Conservation (phyloP, 2,329 filamentous ascomycete species). For the Stachybotrys chlorohalonatus region DNA sequence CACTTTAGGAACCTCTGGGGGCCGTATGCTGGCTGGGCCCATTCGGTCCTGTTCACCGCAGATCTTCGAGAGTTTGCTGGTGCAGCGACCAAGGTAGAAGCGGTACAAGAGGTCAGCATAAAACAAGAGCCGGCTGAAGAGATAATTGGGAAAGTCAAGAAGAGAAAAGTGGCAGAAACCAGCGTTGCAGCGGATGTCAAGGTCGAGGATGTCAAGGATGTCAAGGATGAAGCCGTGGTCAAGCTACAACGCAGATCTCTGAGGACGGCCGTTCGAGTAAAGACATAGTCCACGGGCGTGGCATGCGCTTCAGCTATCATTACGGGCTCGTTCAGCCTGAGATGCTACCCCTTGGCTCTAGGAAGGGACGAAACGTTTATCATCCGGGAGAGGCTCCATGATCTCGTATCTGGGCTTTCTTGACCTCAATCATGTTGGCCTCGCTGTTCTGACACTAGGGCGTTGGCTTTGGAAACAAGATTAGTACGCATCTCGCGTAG, state of each 20-base stretch:
- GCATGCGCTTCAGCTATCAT: no score
- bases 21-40: slow-evolving; percentile 90
- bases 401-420: no score
- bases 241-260: slow-evolving; percentile 15
- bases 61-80: slow-evolving; percentile 81
- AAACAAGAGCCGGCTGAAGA: slow-evolving; percentile 13
- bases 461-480: no score
- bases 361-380: no score
- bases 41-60: slow-evolving; percentile 92
- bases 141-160: slow-evolving; percentile 11
- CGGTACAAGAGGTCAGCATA: slow-evolving; percentile 6
- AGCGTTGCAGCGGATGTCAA: slow-evolving; percentile 9
- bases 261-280: slow-evolving; percentile 14
- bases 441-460: no score
- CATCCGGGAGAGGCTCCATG: no score
- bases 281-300: not conserved
- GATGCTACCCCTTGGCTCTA: no score
- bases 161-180: slow-evolving; percentile 10
- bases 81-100: slow-evolving; percentile 25
- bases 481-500: no score
- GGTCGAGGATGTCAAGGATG: slow-evolving; percentile 13
- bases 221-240: slow-evolving; percentile 9
- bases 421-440: no score
- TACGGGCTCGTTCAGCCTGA: no score
- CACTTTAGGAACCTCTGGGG: slow-evolving; percentile 90